Evolutionary conservation across 352 stramenopile genomes (phyloP).

Genomic region (Phytophthora pini): DNA sequence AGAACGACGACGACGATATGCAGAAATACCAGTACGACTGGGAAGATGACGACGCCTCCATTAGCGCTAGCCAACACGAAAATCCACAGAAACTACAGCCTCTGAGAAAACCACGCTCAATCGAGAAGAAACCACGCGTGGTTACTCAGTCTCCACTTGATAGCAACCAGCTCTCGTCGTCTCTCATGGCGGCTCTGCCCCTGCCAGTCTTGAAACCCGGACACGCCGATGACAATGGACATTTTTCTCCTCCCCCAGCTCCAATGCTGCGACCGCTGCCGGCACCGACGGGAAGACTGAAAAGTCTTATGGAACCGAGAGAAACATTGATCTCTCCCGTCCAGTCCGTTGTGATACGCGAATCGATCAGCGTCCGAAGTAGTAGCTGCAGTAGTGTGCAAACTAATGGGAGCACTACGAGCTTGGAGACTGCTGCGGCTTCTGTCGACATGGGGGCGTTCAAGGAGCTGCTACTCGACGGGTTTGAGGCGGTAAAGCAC

Average conservation of each 20-base stretch:
- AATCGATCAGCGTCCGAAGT: constrained; percentile 23
- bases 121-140: background rate
- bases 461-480: constrained; percentile 68
- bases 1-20: constrained; percentile 45
- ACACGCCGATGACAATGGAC: constrained; percentile 3
- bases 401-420: constrained; percentile 29
- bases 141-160: background rate
- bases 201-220: constrained; percentile 12
- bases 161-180: constrained; percentile 22
- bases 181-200: constrained; percentile 30
- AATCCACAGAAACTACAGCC: constrained; percentile 15
- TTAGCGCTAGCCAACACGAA: constrained; percentile 7
- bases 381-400: constrained; percentile 31
- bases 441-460: constrained; percentile 62
- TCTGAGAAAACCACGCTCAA: background rate
- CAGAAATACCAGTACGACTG: constrained; percentile 48
- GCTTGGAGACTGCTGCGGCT: constrained; percentile 30
- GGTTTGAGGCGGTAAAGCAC: constrained; percentile 81
- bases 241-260: constrained; percentile 23
- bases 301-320: constrained; percentile 1
- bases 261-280: constrained; percentile 28
- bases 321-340: constrained; percentile 7
- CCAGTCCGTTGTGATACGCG: constrained; percentile 13
- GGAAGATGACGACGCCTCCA: constrained; percentile 35
- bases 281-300: constrained; percentile 20